phyloP scores from a whole-genome alignment of 1,139 yeast genomes.

The Hansenula anomala region DNA sequence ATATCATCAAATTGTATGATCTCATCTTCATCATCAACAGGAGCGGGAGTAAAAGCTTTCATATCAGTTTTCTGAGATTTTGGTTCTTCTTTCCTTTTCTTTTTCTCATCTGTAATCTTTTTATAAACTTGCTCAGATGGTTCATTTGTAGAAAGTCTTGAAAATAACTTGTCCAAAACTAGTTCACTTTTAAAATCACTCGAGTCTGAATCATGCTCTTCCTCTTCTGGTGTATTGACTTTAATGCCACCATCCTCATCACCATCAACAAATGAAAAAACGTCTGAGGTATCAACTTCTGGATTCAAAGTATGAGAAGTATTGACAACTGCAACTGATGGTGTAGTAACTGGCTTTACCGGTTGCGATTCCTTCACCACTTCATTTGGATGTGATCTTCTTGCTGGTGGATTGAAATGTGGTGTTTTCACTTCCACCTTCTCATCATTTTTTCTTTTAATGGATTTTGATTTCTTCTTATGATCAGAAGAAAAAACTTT shows the following conservation, averaged over 20 bases:
- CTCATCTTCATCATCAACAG: constrained; percentile 6
- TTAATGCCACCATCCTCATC: constrained; percentile 19
- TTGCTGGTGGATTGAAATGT: neutral
- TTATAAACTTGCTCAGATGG: constrained; percentile 5
- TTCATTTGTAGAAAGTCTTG: constrained; percentile 3
- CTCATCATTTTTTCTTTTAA: neutral
- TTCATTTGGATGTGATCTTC: neutral
- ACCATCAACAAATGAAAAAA: constrained; percentile 19
- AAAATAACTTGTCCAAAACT: constrained; percentile 9
- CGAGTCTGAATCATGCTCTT: neutral
- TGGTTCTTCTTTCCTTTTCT: neutral
- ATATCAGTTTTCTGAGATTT: neutral
- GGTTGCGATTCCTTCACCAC: no score
- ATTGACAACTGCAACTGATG: neutral
- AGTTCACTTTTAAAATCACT: constrained; percentile 5
- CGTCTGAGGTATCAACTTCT: neutral
- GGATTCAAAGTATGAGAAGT: no score
- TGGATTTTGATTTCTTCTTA: neutral
- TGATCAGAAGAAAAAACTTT: constrained; percentile 6
- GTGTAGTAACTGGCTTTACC: neutral
- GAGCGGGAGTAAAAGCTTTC: neutral
- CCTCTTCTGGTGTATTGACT: neutral
- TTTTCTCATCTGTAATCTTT: constrained; percentile 2
- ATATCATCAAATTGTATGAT: constrained; percentile 18
- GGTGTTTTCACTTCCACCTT: constrained; percentile 1